phyloP scores from a whole-genome alignment of 345 rosid species.

The Pistacia vera region DNA sequence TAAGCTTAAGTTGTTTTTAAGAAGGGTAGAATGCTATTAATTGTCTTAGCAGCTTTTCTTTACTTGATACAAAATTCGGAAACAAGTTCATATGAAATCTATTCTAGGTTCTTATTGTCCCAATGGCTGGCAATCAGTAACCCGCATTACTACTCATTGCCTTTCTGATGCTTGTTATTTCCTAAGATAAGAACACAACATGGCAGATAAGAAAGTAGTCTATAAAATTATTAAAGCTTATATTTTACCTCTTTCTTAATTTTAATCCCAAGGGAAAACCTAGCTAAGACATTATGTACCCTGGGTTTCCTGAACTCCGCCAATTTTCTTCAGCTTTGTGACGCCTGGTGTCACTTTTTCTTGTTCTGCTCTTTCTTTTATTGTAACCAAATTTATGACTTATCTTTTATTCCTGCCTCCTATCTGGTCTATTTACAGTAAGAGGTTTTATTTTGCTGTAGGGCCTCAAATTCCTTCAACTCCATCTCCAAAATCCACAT shows the following conservation, averaged over 20 bases:
- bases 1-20: not conserved
- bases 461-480: constrained; percentile 53
- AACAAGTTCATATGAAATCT: not conserved
- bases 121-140: not conserved
- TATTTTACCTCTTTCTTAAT: not conserved
- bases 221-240: not conserved
- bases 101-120: not conserved
- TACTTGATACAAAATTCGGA: not conserved
- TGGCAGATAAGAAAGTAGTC: no score
- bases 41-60: no score
- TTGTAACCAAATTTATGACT: not conserved
- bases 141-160: not conserved
- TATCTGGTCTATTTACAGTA: not conserved
- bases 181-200: not conserved
- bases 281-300: not conserved
- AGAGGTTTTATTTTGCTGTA: constrained; percentile 27
- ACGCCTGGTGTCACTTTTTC: not conserved
- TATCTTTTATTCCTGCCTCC: not conserved
- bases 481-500: constrained; percentile 80
- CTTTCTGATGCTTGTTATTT: not conserved
- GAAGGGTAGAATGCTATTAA: not conserved
- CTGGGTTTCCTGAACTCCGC: not conserved
- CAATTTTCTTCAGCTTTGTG: not conserved
- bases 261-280: no score
- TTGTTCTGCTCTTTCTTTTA: no score